These are phyloP conservation scores for Fusarium humuli DNA, from an alignment of 2,329 filamentous ascomycete species.

Conservation along the genomic window DNA sequence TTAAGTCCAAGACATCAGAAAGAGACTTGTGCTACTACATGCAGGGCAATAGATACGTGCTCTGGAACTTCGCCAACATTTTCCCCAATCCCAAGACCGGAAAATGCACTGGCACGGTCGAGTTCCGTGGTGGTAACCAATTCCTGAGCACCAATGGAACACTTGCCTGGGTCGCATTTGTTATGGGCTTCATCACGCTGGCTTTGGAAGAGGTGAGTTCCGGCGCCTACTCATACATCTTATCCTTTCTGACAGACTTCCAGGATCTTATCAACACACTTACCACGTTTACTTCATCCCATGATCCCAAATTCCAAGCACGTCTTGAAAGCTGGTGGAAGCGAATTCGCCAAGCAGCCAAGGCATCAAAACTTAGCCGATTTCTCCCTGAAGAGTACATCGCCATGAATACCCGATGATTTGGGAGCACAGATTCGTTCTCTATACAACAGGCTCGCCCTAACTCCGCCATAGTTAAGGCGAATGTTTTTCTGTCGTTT, in stretches of 20 bases:
- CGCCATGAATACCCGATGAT: conserved; percentile 50
- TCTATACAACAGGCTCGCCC: conserved; percentile 4
- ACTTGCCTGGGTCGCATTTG: conserved; percentile 55
- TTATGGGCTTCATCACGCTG: conserved; percentile 54
- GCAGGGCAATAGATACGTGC: conserved; percentile 54
- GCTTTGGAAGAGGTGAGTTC: conserved; percentile 51
- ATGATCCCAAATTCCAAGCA: conserved; percentile 47
- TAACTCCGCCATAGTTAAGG: background rate
- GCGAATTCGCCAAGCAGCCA: conserved; percentile 50
- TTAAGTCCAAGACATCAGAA: conserved; percentile 45
- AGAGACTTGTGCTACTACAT: conserved; percentile 53
- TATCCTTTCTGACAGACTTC: conserved; percentile 14
- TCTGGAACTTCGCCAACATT: conserved; percentile 57
- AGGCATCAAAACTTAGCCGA: conserved; percentile 51
- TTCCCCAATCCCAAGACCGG: conserved; percentile 54
- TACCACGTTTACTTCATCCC: conserved; percentile 43
- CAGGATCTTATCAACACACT: conserved; percentile 51
- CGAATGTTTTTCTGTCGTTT: conserved; percentile 2
- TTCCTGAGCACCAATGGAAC: conserved; percentile 54
- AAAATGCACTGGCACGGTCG: conserved; percentile 53
- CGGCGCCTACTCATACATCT: background rate
- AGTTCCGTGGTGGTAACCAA: conserved; percentile 56
- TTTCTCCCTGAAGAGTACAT: conserved; percentile 51
- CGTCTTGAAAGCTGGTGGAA: conserved; percentile 52
- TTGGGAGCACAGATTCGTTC: background rate